phyloP scores from a whole-genome alignment of 116 monocot genomes.

The Trichopus zeylanicus region DNA sequence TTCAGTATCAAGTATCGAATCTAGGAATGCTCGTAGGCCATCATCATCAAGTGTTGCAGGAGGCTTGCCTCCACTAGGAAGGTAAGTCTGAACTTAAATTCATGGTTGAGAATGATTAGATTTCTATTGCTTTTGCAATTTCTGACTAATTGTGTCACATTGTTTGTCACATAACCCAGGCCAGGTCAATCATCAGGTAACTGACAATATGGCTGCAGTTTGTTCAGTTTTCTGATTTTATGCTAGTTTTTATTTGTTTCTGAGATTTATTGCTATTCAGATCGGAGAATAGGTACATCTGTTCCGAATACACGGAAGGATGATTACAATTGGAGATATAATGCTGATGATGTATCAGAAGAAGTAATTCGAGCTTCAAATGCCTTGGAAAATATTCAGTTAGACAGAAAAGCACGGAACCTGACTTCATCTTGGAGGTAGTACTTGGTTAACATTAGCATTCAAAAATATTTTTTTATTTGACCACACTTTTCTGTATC shows the following conservation, averaged over 20 bases:
- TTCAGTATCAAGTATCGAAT: conserved; percentile 28
- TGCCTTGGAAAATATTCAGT: conserved; percentile 84
- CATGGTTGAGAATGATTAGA: not conserved
- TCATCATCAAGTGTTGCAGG: conserved; percentile 55
- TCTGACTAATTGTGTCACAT: conserved; percentile 1
- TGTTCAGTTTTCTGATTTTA: conserved; percentile 2
- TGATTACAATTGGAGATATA: conserved; percentile 79
- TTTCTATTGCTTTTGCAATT: not conserved
- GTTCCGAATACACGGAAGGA: conserved; percentile 53
- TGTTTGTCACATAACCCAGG: conserved; percentile 21
- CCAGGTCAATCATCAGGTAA: conserved; percentile 62
- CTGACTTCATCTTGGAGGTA: conserved; percentile 93
- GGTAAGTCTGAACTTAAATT: conserved; percentile 19
- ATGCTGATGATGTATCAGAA: conserved; percentile 68
- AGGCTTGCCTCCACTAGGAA: conserved; percentile 72
- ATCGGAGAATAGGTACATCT: conserved; percentile 57
- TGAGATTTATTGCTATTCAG: conserved; percentile 21
- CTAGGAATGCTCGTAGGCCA: conserved; percentile 52
- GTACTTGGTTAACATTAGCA: no score
- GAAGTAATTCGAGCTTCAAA: conserved; percentile 76
- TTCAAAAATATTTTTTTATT: not conserved
- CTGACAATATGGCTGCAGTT: not conserved
- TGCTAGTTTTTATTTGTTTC: not conserved
- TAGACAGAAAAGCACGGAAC: conserved; percentile 80
- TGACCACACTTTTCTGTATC: not conserved